These are phyloP conservation scores for Ceratobasidium sp. DNA, from an alignment of 1,284 basidiomycete genomes.

Conservation along the genomic window DNA sequence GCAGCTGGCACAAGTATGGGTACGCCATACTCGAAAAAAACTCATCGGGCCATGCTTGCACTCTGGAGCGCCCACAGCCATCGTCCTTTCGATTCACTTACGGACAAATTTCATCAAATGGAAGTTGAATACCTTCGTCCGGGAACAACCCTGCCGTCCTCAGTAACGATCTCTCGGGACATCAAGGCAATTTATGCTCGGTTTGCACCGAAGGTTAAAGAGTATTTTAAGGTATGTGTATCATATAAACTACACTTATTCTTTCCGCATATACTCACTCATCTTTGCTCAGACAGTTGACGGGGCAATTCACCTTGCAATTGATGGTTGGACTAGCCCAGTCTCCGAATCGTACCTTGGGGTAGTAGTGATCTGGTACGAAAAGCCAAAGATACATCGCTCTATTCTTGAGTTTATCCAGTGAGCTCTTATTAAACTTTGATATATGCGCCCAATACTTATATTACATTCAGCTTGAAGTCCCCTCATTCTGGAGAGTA, in stretches of 20 bases:
- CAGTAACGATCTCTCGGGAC: constrained; percentile 54
- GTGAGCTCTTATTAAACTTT: constrained; percentile 50
- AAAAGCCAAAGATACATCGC: constrained; percentile 52
- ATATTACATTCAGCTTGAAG: constrained; percentile 50
- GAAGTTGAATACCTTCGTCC: constrained; percentile 56
- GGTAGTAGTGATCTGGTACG: constrained; percentile 55
- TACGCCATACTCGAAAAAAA: constrained; percentile 11
- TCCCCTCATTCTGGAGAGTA: constrained; percentile 55
- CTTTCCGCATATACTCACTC: neutral
- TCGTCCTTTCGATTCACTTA: constrained; percentile 52
- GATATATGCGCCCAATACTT: neutral
- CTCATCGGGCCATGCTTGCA: constrained; percentile 11
- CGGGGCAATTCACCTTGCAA: constrained; percentile 53
- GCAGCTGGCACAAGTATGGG: no score
- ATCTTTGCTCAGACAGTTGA: constrained; percentile 48
- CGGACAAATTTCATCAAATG: constrained; percentile 52
- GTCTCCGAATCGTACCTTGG: constrained; percentile 55
- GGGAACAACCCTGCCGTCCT: constrained; percentile 51
- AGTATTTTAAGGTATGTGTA: constrained; percentile 54
- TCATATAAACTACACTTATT: constrained; percentile 11
- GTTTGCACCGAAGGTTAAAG: constrained; percentile 48
- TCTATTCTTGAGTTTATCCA: constrained; percentile 56
- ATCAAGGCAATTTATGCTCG: constrained; percentile 52
- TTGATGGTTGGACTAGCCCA: constrained; percentile 58
- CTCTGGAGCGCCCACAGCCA: constrained; percentile 24